These are phyloP conservation scores for Macrotyloma uniflorum DNA, from an alignment of 306 rosid species.

Conservation along the genomic window DNA sequence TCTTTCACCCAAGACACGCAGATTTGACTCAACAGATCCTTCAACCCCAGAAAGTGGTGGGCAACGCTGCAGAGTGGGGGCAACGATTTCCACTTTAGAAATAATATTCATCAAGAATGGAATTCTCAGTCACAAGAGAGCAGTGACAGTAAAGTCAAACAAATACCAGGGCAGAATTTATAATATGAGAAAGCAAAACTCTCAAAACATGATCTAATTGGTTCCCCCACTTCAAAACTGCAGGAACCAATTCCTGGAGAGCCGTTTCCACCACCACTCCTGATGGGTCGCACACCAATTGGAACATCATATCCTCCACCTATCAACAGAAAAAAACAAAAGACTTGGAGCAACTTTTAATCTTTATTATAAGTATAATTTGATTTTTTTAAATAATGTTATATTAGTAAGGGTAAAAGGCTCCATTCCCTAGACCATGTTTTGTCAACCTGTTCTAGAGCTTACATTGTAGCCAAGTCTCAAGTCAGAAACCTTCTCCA, in stretches of 20 bases:
- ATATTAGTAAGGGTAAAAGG: slow-evolving; percentile 57
- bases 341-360: slow-evolving; percentile 46
- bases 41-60: slow-evolving; percentile 99
- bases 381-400: slow-evolving; percentile 33
- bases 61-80: slow-evolving; percentile 64
- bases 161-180: slow-evolving; percentile 78
- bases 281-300: slow-evolving; percentile 89
- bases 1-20: slow-evolving; percentile 88
- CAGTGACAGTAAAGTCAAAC: slow-evolving; percentile 34
- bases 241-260: slow-evolving; percentile 87
- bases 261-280: slow-evolving; percentile 93
- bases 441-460: slow-evolving; percentile 85
- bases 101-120: slow-evolving; percentile 9
- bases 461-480: slow-evolving; percentile 98
- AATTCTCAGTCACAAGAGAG: slow-evolving; percentile 25
- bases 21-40: slow-evolving; percentile 90
- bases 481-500: slow-evolving; percentile 99
- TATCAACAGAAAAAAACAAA: slow-evolving; percentile 49
- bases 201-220: slow-evolving; percentile 76
- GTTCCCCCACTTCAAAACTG: slow-evolving; percentile 87
- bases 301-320: slow-evolving; percentile 99
- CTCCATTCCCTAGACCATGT: slow-evolving; percentile 91
- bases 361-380: slow-evolving; percentile 35
- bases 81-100: slow-evolving; percentile 26
- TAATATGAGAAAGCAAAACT: slow-evolving; percentile 69